Evolutionary conservation across 371 early-diverging fungal genomes (phyloP).

Genomic region (Chytridium lagenaria): DNA sequence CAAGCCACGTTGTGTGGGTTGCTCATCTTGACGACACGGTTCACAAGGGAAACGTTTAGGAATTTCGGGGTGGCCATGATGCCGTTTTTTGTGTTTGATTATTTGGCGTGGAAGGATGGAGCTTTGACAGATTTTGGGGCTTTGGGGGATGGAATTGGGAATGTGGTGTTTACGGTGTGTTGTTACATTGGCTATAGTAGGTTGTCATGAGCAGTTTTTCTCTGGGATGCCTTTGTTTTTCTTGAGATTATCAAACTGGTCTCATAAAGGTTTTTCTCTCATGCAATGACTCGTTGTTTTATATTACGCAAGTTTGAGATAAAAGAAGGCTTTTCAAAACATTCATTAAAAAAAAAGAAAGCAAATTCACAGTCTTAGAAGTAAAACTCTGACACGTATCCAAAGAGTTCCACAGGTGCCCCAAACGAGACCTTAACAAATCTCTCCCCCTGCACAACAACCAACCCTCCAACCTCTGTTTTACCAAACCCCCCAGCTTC

Average conservation of each 20-base stretch:
- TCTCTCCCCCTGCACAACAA: not conserved
- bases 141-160: constrained; percentile 29
- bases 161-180: constrained; percentile 27
- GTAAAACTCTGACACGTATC: constrained; percentile 2
- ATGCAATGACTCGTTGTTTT: too few relatives aligned
- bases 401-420: not conserved
- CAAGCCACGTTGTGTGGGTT: constrained; percentile 31
- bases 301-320: too few relatives aligned
- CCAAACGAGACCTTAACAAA: not conserved
- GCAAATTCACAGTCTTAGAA: not conserved
- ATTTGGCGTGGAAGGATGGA: constrained; percentile 4
- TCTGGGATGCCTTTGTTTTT: too few relatives aligned
- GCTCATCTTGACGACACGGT: constrained; percentile 21
- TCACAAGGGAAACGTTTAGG: constrained; percentile 22
- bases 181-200: constrained; percentile 33
- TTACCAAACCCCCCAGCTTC: not conserved
- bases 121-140: constrained; percentile 23
- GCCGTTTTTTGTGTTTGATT: constrained; percentile 38
- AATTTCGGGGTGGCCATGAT: constrained; percentile 31
- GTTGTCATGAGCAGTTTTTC: too few relatives aligned
- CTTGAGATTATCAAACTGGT: too few relatives aligned
- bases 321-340: too few relatives aligned
- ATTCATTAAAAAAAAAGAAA: too few relatives aligned
- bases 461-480: not conserved
- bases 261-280: too few relatives aligned